Evolutionary conservation across 495 filamentous ascomycete genomes (phyloP).

Genomic region (Neurospora sp.): DNA sequence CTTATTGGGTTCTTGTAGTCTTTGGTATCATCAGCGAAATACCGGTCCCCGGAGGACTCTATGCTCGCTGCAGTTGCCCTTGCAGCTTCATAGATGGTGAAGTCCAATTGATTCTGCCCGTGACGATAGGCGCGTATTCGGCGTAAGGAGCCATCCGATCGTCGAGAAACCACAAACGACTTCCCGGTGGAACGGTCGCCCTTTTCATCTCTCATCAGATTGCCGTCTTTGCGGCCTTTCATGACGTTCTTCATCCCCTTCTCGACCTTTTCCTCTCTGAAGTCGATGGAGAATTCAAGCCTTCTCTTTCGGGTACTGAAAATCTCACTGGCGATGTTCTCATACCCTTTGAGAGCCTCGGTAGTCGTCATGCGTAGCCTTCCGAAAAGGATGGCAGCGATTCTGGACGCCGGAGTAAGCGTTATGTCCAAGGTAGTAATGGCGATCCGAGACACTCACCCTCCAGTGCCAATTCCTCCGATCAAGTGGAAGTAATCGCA

Average conservation of each 20-base stretch:
- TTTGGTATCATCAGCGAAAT: neutral
- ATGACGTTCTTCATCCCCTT: neutral
- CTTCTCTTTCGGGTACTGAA: neutral
- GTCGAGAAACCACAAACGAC: neutral
- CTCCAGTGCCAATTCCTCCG: constrained; percentile 30
- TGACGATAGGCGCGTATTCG: neutral
- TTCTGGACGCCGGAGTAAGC: neutral
- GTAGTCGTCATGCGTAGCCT: constrained; percentile 18
- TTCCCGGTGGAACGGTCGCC: neutral
- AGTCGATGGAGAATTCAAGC: neutral
- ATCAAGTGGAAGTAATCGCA: constrained; percentile 31
- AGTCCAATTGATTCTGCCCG: neutral
- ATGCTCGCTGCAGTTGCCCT: neutral
- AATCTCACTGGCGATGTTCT: neutral
- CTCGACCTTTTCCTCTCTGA: neutral
- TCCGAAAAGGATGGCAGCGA: constrained; percentile 28
- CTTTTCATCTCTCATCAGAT: neutral
- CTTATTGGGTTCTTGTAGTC: neutral
- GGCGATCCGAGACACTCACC: constrained; percentile 10
- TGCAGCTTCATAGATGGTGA: neutral
- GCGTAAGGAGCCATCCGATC: neutral
- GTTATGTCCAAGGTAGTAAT: neutral
- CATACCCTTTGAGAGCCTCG: neutral
- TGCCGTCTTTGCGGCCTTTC: neutral
- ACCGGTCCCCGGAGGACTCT: neutral